Conservation (phyloP, 129 eudicot genomes). For the Chrysanthemum makinoi region DNA sequence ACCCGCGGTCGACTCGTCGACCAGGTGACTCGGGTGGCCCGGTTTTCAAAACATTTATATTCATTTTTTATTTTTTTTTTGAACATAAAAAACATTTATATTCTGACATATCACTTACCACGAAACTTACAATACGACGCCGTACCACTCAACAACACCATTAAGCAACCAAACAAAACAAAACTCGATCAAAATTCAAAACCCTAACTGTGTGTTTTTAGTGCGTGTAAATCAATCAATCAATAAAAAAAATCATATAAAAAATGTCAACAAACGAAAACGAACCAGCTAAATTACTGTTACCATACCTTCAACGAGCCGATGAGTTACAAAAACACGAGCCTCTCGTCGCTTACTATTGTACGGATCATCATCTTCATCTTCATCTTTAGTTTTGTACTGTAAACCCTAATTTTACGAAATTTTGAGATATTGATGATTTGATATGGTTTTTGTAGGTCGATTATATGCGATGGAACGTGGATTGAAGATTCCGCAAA, state of each 20-base stretch:
- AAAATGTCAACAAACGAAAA: conserved; percentile 54
- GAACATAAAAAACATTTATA: too few species aligned
- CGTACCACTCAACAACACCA: not conserved
- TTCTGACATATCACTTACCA: too few species aligned
- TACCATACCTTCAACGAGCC: conserved; percentile 97
- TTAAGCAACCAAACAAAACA: conserved; percentile 19
- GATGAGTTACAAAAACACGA: conserved; percentile 98
- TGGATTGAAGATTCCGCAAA: conserved; percentile 85
- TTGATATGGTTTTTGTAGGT: conserved; percentile 34
- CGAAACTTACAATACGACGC: conserved; percentile 3
- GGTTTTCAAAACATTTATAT: too few species aligned
- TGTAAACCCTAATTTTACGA: conserved; percentile 29
- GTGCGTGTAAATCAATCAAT: too few species aligned
- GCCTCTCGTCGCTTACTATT: conserved; percentile 96
- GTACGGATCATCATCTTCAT: conserved; percentile 35
- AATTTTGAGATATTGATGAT: not conserved
- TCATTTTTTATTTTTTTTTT: too few species aligned
- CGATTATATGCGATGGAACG: conserved; percentile 96
- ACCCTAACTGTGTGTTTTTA: not conserved
- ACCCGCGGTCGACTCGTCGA: too few species aligned
- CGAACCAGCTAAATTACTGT: conserved; percentile 90
- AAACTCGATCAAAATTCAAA: conserved; percentile 24
- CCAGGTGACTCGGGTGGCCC: too few species aligned
- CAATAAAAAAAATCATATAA: not conserved
- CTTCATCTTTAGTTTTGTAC: not conserved